phyloP scores from a whole-genome alignment of 495 filamentous ascomycete genomes.

The Apiosordaria backusii region DNA sequence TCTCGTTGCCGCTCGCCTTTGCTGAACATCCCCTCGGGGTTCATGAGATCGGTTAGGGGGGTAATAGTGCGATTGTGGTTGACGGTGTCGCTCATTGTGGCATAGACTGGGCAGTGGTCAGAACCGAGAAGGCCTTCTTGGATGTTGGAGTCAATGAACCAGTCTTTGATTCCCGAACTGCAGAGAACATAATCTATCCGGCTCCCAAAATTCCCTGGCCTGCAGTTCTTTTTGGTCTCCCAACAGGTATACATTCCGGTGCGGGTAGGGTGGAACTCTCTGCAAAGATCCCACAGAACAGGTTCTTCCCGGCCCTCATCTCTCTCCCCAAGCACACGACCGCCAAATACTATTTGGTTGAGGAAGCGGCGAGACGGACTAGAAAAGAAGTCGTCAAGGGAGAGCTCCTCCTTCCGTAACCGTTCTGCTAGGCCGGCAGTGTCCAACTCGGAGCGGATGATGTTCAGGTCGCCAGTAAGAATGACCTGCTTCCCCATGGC shows the following conservation, averaged over 20 bases:
- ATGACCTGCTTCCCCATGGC: slow-evolving; percentile 76
- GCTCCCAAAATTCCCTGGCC: slow-evolving; percentile 86
- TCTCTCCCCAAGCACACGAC: slow-evolving; percentile 63
- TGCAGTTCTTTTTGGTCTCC: slow-evolving; percentile 59
- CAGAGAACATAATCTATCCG: slow-evolving; percentile 93
- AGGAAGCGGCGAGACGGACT: slow-evolving; percentile 74
- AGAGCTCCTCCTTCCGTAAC: slow-evolving; percentile 59
- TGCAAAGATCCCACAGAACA: slow-evolving; percentile 80
- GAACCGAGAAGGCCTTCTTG: slow-evolving; percentile 95
- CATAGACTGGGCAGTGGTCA: slow-evolving; percentile 89
- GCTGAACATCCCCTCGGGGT: slow-evolving; percentile 70
- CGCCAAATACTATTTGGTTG: slow-evolving; percentile 75
- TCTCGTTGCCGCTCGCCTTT: slow-evolving; percentile 64
- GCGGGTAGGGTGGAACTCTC: slow-evolving; percentile 74
- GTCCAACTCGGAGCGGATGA: slow-evolving; percentile 71
- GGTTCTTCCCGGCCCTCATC: slow-evolving; percentile 71
- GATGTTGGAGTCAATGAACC: slow-evolving; percentile 86
- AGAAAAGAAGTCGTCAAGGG: slow-evolving; percentile 55
- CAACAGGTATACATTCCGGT: slow-evolving; percentile 89
- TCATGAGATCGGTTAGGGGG: slow-evolving; percentile 71
- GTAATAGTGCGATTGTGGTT: slow-evolving; percentile 42
- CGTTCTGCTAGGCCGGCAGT: slow-evolving; percentile 64
- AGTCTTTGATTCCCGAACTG: slow-evolving; percentile 72
- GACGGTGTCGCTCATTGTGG: slow-evolving; percentile 47
- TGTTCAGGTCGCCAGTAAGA: slow-evolving; percentile 87